Base-by-base conservation (phyloP, 164 flowering plant genomes). In the Santalum album region DNA sequence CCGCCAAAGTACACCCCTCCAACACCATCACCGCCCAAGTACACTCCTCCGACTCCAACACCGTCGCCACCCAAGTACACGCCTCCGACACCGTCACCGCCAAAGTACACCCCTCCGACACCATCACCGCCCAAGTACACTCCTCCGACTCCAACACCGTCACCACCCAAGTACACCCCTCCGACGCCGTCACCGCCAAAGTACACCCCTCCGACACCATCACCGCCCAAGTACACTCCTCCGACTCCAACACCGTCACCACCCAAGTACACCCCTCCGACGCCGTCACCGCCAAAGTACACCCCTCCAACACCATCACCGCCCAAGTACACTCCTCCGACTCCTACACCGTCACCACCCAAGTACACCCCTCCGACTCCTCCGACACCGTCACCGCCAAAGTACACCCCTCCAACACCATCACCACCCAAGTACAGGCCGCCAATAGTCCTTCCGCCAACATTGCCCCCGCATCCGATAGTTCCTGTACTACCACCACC, bases 401-500 rank as follows among this genome's bases (percentile, higher is more conserved):
- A 10, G 12, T 15, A 12, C 42, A 12, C 42, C 14, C 14, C 42
- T 0, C 14, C 42, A 4, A 9, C 14, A 14, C 12, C 42, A 14
- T 16, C 42, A 16, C 42, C 42, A 38, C 16, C 12, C 14, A 10
- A 12, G 4, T 3, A 12, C 3, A 38, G 16, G 4, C 42, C 42
- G 17, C 36, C 36, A 0, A 32, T 32, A 32, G 36, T 32, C 12
- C 7, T 6, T 7, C 42, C 42, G 42, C 42, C 42, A 9, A 4
- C 6, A 3, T 9, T 9, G 6, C 34, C 34, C 9, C 4, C 4
- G 34, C 4, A 4, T 3, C 42, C 42, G 16, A 15, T 14, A 10
- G 42, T 38, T 15, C 42, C 42, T 2, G 14, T 12, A 16, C 42
- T 38, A 16, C 14, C 27, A 12, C 53, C 61, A 16, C 67, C 67